Conservation (phyloP, 768 basidiomycete species). For the Russula ochroleuca region DNA sequence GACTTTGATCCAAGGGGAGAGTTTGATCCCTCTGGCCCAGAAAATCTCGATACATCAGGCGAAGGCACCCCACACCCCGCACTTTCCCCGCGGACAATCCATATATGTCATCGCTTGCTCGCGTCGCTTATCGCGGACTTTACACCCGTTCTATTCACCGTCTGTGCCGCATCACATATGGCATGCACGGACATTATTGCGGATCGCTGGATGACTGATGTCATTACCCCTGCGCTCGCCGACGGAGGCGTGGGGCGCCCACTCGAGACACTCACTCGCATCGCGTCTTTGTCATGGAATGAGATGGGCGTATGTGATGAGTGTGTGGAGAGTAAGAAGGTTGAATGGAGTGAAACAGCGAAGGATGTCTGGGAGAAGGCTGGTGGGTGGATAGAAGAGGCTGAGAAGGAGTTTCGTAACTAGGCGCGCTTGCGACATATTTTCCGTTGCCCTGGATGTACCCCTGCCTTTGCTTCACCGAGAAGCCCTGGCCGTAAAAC, state of each 20-base stretch:
- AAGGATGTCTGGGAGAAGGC: constrained; percentile 54
- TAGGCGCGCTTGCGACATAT: neutral
- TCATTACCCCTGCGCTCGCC: constrained; percentile 63
- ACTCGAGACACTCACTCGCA: constrained; percentile 60
- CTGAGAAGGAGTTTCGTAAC: constrained; percentile 21
- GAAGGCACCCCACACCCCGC: constrained; percentile 29
- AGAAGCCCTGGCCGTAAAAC: neutral
- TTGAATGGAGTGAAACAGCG: constrained; percentile 65
- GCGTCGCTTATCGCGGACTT: constrained; percentile 55
- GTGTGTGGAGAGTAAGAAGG: constrained; percentile 55
- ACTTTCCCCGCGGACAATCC: constrained; percentile 30
- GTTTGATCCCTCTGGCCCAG: constrained; percentile 21
- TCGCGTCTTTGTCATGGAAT: constrained; percentile 55
- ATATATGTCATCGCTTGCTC: constrained; percentile 32
- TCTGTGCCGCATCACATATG: constrained; percentile 67
- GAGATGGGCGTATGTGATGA: constrained; percentile 52
- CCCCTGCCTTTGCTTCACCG: neutral
- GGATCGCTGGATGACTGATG: constrained; percentile 64
- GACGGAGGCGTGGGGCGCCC: constrained; percentile 63
- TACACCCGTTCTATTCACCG: constrained; percentile 68
- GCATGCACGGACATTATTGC: constrained; percentile 68
- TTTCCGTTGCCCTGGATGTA: neutral
- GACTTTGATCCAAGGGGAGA: constrained; percentile 47
- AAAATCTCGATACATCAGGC: constrained; percentile 17
- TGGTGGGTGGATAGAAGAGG: constrained; percentile 50